phyloP scores from a whole-genome alignment of 352 stramenopile species.

The Pythium vanterpoolii region DNA sequence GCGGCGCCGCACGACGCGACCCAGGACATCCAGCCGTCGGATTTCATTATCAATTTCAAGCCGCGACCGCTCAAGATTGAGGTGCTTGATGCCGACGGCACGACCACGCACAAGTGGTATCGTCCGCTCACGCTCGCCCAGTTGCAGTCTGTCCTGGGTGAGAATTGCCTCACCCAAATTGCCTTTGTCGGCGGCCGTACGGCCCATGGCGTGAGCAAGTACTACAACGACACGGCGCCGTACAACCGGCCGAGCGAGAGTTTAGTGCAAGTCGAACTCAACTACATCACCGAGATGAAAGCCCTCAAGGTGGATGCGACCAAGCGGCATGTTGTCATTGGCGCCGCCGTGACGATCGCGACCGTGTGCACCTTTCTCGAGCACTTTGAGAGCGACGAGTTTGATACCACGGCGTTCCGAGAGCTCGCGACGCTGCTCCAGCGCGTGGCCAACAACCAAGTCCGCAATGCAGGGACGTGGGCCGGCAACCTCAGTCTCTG shows the following conservation, averaged over 20 bases:
- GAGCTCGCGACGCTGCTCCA: constrained; percentile 39
- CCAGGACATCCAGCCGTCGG: constrained; percentile 22
- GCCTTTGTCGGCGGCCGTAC: constrained; percentile 37
- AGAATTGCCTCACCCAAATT: constrained; percentile 18
- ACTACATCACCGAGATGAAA: constrained; percentile 33
- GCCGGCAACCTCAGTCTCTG: constrained; percentile 35
- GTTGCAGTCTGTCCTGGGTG: constrained; percentile 16
- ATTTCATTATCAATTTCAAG: constrained; percentile 34
- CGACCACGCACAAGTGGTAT: constrained; percentile 29
- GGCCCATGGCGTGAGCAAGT: constrained; percentile 48
- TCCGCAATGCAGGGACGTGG: constrained; percentile 38
- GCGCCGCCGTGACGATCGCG: constrained; percentile 26
- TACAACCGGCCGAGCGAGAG: constrained; percentile 25
- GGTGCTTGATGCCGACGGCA: constrained; percentile 2
- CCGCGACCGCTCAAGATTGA: constrained; percentile 29
- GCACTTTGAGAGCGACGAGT: constrained; percentile 10
- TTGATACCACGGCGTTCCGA: constrained; percentile 16
- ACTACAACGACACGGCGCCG: constrained; percentile 52
- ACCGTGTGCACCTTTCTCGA: constrained; percentile 20
- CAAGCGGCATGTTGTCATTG: constrained; percentile 7
- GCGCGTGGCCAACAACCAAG: constrained; percentile 58
- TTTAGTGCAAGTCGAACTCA: constrained; percentile 33
- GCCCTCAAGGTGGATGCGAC: constrained; percentile 9
- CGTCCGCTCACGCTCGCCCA: constrained; percentile 32
- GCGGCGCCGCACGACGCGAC: constrained; percentile 12